Conservation (phyloP, 176 grass and related monocot species). For the Oryza rufipogon region DNA sequence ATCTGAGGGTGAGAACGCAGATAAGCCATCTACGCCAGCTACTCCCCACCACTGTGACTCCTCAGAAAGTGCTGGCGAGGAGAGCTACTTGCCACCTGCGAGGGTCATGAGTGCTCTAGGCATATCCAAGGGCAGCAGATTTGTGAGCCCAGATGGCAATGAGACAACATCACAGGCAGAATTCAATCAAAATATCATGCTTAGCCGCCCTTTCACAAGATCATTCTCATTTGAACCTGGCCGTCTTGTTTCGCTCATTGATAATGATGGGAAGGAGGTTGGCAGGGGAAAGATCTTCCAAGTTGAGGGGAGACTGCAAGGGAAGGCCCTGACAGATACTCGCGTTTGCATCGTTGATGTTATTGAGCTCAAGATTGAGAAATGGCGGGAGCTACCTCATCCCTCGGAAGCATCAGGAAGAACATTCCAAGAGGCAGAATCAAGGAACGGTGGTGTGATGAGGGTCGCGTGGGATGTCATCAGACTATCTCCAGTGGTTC, state of each 20-base stretch:
- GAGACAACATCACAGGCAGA: conserved; percentile 42
- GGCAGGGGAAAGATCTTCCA: conserved; percentile 73
- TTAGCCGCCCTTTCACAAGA: conserved; percentile 43
- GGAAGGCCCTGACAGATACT: conserved; percentile 48
- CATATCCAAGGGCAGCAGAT: conserved; percentile 46
- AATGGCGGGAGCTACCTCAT: conserved; percentile 73
- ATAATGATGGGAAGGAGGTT: conserved; percentile 66
- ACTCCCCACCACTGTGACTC: conserved; percentile 55
- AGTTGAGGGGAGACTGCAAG: conserved; percentile 52
- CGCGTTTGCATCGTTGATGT: conserved; percentile 56
- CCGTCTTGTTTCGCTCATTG: conserved; percentile 51
- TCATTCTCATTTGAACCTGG: conserved; percentile 58
- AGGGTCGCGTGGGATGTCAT: conserved; percentile 69
- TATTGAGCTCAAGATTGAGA: conserved; percentile 71
- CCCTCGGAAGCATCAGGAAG: conserved; percentile 67
- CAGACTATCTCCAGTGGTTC: conserved; percentile 44
- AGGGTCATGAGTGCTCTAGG: conserved; percentile 54
- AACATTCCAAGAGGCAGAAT: conserved; percentile 71
- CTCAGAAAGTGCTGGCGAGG: conserved; percentile 60
- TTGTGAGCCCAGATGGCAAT: conserved; percentile 40
- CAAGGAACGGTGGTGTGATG: conserved; percentile 62
- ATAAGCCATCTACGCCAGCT: conserved; percentile 61
- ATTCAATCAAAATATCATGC: conserved; percentile 33
- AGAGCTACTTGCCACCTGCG: conserved; percentile 61
- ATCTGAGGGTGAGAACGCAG: conserved; percentile 70